phyloP scores from a whole-genome alignment of 176 grass and related monocot species.

The Carex littledalei region DNA sequence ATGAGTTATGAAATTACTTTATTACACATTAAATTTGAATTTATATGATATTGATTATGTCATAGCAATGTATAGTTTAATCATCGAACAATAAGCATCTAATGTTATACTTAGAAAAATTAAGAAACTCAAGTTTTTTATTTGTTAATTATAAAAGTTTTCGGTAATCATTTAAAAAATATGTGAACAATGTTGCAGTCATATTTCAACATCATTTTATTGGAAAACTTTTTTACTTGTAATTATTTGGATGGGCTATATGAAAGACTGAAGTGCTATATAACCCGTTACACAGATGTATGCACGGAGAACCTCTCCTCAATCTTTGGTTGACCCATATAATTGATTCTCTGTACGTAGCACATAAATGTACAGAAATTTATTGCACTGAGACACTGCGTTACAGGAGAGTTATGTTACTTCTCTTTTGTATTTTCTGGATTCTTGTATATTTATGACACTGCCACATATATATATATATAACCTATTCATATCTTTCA shows the following conservation, averaged over 20 bases:
- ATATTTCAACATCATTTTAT: not conserved
- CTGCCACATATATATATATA: not conserved
- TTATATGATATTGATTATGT: not conserved
- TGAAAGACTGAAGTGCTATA: not conserved
- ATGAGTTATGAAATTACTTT: not conserved
- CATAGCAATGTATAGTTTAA: not conserved
- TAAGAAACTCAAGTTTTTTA: not conserved
- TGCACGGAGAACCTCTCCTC: not conserved
- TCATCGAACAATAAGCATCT: not conserved
- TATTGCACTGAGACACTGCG: conserved; percentile 1
- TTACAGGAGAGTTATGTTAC: not conserved
- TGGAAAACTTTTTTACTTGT: not conserved
- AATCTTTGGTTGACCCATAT: not conserved
- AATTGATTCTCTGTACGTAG: not conserved
- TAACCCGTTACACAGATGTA: not conserved
- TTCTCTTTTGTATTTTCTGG: not conserved
- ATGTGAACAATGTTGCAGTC: not conserved
- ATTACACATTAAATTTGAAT: no score
- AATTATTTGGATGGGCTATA: not conserved
- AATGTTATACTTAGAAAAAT: not conserved
- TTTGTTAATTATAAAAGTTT: not conserved
- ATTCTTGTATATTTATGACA: not conserved
- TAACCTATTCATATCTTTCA: not conserved
- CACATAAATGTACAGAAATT: not conserved
- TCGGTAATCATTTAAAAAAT: not conserved